phyloP scores from a whole-genome alignment of 2,329 filamentous ascomycete genomes.

The Cladophialophora carrionii region DNA sequence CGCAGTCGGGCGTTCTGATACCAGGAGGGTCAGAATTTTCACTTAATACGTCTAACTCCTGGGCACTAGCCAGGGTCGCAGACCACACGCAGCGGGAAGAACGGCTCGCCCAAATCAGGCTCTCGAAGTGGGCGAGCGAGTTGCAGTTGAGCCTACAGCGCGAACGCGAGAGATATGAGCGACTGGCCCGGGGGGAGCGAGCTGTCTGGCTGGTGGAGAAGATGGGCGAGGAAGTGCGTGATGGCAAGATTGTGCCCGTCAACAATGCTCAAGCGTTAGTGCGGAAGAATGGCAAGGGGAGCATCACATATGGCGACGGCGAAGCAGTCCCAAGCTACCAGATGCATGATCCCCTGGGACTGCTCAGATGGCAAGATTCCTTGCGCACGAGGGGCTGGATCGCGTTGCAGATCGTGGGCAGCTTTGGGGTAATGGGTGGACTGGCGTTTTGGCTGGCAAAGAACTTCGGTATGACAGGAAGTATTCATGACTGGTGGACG shows the following conservation, averaged over 20 bases:
- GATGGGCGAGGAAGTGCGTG: slow-evolving; percentile 68
- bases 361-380: slow-evolving; percentile 70
- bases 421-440: slow-evolving; percentile 73
- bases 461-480: slow-evolving; percentile 44
- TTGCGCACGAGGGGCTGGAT: slow-evolving; percentile 68
- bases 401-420: slow-evolving; percentile 72
- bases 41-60: slow-evolving; percentile 49
- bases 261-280: slow-evolving; percentile 37
- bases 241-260: slow-evolving; percentile 60
- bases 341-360: slow-evolving; percentile 75
- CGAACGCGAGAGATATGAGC: slow-evolving; percentile 71
- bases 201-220: slow-evolving; percentile 70
- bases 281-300: slow-evolving; percentile 32
- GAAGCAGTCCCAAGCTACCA: slow-evolving; percentile 39
- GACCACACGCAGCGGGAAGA: slow-evolving; percentile 65
- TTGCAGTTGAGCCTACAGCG: slow-evolving; percentile 74
- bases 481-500: slow-evolving; percentile 37
- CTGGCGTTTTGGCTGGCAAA: slow-evolving; percentile 65
- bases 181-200: slow-evolving; percentile 64
- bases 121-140: slow-evolving; percentile 81
- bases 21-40: slow-evolving; percentile 39
- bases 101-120: slow-evolving; percentile 66
- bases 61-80: slow-evolving; percentile 63
- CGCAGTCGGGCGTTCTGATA: slow-evolving; percentile 40
- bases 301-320: slow-evolving; percentile 31